phyloP scores from a whole-genome alignment of 2,329 filamentous ascomycete species.

The Fusarium verticillioides region DNA sequence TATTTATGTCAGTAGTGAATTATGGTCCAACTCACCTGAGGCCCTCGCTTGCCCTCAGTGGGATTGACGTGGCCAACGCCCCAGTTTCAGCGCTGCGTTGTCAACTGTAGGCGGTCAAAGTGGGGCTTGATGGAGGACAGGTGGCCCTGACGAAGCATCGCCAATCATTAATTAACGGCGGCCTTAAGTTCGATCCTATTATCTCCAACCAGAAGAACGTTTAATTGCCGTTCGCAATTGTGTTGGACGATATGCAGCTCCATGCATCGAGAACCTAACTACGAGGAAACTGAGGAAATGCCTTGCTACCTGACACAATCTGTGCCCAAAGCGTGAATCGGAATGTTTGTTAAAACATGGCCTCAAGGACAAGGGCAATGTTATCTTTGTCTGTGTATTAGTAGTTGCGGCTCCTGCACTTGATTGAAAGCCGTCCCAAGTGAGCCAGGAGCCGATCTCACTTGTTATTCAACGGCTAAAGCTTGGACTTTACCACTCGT shows the following conservation, averaged over 20 bases:
- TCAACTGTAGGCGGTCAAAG: not conserved
- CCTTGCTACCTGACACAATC: not conserved
- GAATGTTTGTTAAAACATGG: not conserved
- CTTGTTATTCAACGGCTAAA: accelerated
- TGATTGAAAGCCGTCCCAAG: too few species aligned
- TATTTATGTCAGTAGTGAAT: too few species aligned
- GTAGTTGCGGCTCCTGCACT: not conserved
- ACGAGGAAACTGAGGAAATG: not conserved
- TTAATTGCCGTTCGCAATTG: not conserved
- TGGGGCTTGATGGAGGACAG: too few species aligned
- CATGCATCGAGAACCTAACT: accelerated
- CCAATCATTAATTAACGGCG: not conserved
- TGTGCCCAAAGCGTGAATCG: not conserved
- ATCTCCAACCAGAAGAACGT: not conserved
- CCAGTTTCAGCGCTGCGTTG: not conserved
- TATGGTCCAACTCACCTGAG: too few species aligned
- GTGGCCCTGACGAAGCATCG: too few species aligned
- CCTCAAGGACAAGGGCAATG: not conserved
- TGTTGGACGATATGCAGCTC: not conserved
- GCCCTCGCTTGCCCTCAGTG: not conserved
- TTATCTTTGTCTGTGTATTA: not conserved
- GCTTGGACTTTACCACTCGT: accelerated
- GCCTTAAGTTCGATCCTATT: not conserved
- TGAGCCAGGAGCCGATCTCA: too few species aligned
- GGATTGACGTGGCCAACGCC: not conserved